Conservation (phyloP, 345 rosid genomes). For the Populus alba region DNA sequence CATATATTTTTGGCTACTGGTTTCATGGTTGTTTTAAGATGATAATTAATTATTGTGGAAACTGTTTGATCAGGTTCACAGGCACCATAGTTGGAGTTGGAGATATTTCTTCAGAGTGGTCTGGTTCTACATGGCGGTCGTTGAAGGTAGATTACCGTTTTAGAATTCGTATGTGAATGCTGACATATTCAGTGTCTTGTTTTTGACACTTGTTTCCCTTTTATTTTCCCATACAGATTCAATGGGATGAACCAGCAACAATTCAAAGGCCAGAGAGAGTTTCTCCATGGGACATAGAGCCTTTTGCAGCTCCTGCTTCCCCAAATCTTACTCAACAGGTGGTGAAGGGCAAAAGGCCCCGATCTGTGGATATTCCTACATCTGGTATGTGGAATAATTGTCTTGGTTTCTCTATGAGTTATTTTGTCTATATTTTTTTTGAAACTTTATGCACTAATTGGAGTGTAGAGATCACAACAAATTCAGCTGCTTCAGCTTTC, state of each 20-base stretch:
- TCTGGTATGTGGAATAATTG: slow-evolving; percentile 38
- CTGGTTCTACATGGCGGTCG: slow-evolving; percentile 80
- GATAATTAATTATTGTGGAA: background rate
- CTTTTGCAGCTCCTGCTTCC: slow-evolving; percentile 49
- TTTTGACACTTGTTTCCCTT: slow-evolving; percentile 24
- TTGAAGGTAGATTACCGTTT: slow-evolving; percentile 49
- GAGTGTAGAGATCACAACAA: slow-evolving; percentile 43
- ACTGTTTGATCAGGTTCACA: slow-evolving; percentile 54
- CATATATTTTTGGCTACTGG: background rate
- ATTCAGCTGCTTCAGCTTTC: slow-evolving; percentile 44
- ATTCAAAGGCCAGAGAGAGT: slow-evolving; percentile 76
- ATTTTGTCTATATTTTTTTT: background rate
- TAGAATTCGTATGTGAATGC: slow-evolving; percentile 6
- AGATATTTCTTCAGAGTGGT: slow-evolving; percentile 75
- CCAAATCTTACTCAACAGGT: slow-evolving; percentile 41
- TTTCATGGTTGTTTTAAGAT: background rate
- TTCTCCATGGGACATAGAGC: slow-evolving; percentile 95
- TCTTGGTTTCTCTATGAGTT: background rate
- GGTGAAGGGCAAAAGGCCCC: slow-evolving; percentile 69
- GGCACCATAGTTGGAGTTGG: slow-evolving; percentile 85
- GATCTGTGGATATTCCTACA: slow-evolving; percentile 47
- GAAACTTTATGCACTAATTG: slow-evolving; percentile 5
- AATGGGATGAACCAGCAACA: slow-evolving; percentile 93
- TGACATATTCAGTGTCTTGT: slow-evolving; percentile 11
- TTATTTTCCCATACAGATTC: slow-evolving; percentile 46